Base-by-base conservation (phyloP, 176 grass and related monocot genomes). In the Hordeum marinum region DNA sequence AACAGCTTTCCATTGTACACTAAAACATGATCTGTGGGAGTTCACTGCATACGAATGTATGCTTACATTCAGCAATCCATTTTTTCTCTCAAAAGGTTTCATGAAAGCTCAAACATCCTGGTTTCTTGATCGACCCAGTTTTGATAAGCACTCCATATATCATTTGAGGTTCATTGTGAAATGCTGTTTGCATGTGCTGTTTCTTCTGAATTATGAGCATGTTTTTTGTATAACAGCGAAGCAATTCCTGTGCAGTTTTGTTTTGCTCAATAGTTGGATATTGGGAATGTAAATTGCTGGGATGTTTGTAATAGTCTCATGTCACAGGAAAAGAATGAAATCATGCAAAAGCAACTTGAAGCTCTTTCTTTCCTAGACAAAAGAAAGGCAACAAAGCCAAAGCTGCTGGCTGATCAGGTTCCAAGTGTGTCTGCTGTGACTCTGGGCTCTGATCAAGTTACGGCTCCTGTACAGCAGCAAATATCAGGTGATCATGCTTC, bases 331-430 rank as follows among this genome's bases (percentile, higher is more conserved):
- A 98, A 89, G 78, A 98, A 90, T 63, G 88, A 94, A 65, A 72
- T 89, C 83, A 83, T 98, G 84, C 91, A 95, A 71, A 92, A 92
- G 15, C 96, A 98, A 43, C 91, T 95, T 15, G 88, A 95, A 82
- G 87, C 87, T 37, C 93, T 98, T 83, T 98, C 96, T 40, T 95
- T 98, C 79, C 89, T 98, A 31, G 89, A 87, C 64, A 98, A 92
- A 95, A 92, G 91, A 68, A 98, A 95, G 91, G 78, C 82, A 85
- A 76, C 91, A 75, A 98, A 87, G 83, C 82, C 79, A 82, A 98
- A 92, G 54, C 46, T 91, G 34, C 11, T 85, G 63, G 25, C 75
- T 37, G 90, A 92, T 80, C 85, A 88, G 45, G 68, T 85, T 84
- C 67, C 90, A 87, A 92, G 77, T 88, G 55, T 87, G 12, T 92